phyloP scores from a whole-genome alignment of 306 rosid genomes.

The Quillaja saponaria region DNA sequence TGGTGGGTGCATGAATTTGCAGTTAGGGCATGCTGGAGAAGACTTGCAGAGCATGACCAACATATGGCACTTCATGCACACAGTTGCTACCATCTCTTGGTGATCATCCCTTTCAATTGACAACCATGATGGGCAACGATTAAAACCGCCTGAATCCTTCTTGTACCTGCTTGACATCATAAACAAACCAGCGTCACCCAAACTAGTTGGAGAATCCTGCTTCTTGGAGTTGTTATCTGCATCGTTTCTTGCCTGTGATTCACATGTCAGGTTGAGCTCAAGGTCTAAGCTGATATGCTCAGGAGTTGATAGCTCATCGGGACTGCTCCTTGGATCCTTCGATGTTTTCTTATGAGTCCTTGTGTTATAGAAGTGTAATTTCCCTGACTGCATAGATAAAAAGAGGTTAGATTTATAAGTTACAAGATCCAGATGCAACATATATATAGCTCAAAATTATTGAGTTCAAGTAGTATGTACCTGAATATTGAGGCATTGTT shows the following conservation, averaged over 20 bases:
- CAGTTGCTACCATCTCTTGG: constrained; percentile 85
- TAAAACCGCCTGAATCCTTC: constrained; percentile 30
- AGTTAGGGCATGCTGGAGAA: constrained; percentile 89
- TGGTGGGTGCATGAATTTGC: constrained; percentile 83
- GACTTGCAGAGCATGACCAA: constrained; percentile 85
- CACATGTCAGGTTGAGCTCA: constrained; percentile 73
- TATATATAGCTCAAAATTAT: background rate
- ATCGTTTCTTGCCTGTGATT: constrained; percentile 42
- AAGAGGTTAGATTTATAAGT: background rate
- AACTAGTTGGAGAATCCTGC: constrained; percentile 22
- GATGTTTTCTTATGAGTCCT: constrained; percentile 55
- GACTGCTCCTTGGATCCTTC: constrained; percentile 51
- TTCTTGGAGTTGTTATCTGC: constrained; percentile 22
- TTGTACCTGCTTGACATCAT: constrained; percentile 31
- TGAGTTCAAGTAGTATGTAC: constrained; percentile 31
- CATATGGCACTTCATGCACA: constrained; percentile 85
- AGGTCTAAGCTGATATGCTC: constrained; percentile 70
- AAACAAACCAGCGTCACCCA: constrained; percentile 21
- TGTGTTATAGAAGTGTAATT: constrained; percentile 67
- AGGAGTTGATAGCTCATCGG: constrained; percentile 26
- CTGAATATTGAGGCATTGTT: constrained; percentile 74
- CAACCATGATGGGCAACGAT: constrained; percentile 47
- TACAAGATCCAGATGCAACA: background rate
- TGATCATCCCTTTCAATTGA: constrained; percentile 48
- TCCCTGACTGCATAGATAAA: constrained; percentile 62